Base-by-base conservation (phyloP, 2,329 filamentous ascomycete genomes). In the Ophiostoma montium region DNA sequence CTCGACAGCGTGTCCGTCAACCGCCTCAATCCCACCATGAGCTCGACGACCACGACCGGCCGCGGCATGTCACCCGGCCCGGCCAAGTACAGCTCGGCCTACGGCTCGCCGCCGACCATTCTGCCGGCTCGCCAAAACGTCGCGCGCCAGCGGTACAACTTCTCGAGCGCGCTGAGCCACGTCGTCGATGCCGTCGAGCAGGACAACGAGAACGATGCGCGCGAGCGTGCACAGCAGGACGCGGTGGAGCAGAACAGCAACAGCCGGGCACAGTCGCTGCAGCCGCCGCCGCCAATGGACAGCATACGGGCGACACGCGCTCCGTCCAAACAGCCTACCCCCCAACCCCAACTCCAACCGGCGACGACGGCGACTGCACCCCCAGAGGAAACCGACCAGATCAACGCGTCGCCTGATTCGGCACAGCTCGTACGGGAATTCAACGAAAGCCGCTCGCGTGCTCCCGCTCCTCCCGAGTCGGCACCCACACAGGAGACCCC, bases 1-100 rank as follows among this genome's bases (percentile, higher is more conserved):
- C 38, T 54, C 36, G 49, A 53, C 31, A 31, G 11, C 18, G 42
- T 44, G 3, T 21, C 39, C 7, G 36, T 50, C 16, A 39, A 47
- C 21, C 32, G 42, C 11, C 42, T 44, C 11, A 44, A 44, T 10
- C 27, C 27, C 30, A n/a, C 27, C 27, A 19, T 44, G 5, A 18
- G 49, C 7, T 33, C 53, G 32, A 46, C 48, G 38, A 50, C 50
- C 11, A 43, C 47, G n/a, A 49, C 50, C 6, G 50, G 47, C 19
- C 54, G 52, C 12, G 53, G 53, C 51, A 56, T 57, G 53, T 53
- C 52, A 1, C 54, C 56, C 1, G 53, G 56, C n/a, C 56, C 56
- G 11, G 53, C 56, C 46, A 55, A 54, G 47, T 57, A 51, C 50
- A 57, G 56, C 47, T 56, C 56, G 3, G 35, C 56, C n/a, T 57